A percentile compares a stretch with the other conserved stretches of the same genome.
Evolutionary conservation across 1,139 yeast species (phyloP).

Genomic region (Candida sp.): DNA sequence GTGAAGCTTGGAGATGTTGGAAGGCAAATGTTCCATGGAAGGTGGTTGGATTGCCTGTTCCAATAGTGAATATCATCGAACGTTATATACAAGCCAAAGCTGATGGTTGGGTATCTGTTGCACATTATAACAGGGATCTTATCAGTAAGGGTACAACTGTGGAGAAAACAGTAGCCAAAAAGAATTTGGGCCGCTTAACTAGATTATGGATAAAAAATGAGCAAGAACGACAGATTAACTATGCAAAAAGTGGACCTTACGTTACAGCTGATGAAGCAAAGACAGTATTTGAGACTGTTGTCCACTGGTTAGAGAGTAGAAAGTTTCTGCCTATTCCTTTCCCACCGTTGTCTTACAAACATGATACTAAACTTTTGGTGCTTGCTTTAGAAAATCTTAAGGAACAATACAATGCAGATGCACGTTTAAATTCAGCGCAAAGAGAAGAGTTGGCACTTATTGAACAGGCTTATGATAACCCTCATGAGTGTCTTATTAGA

Average conservation of each 20-base stretch:
- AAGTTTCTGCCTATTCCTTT: constrained; percentile 87
- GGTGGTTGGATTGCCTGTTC: constrained; percentile 94
- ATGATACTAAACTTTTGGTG: constrained; percentile 86
- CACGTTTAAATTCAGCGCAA: constrained; percentile 80
- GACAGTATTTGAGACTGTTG: constrained; percentile 80
- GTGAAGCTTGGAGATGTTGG: constrained; percentile 99
- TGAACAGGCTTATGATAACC: constrained; percentile 96
- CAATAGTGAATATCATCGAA: constrained; percentile 81
- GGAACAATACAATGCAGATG: constrained; percentile 79
- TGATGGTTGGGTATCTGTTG: constrained; percentile 94
- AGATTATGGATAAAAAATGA: constrained; percentile 91
- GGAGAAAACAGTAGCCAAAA: constrained; percentile 91
- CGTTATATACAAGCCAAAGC: constrained; percentile 94
- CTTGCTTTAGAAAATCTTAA: constrained; percentile 88
- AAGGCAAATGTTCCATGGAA: constrained; percentile 98
- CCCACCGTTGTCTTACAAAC: constrained; percentile 90
- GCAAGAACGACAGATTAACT: constrained; percentile 80
- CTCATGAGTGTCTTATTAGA: constrained; percentile 86
- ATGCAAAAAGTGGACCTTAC: constrained; percentile 85
- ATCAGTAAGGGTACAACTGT: constrained; percentile 86
- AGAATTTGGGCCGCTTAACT: constrained; percentile 88
- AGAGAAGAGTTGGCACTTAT: constrained; percentile 91
- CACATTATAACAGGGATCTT: constrained; percentile 89
- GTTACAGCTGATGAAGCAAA: constrained; percentile 88
- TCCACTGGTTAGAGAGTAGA: constrained; percentile 88